Evolutionary conservation across 2,329 filamentous ascomycete species (phyloP), one percentile per base, ranked within the genome.

Genomic region (Ceratocystis smalleyi): DNA sequence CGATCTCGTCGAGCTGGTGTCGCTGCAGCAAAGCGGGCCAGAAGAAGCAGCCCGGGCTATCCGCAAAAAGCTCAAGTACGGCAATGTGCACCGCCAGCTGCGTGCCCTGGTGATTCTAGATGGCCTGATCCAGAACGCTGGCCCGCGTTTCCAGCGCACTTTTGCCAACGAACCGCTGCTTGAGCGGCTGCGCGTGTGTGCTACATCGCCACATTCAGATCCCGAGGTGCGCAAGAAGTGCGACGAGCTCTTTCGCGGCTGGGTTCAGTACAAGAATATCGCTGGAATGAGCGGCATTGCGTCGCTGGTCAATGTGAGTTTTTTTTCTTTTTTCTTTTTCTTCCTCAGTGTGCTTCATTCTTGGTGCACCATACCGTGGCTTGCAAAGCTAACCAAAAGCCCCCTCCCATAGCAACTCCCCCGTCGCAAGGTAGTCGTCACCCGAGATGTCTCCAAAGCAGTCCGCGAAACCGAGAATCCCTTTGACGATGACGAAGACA

Each of bases 11-110:
- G 94, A 99, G 74, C 90, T 94, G 65, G 89, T 99, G 72, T 87
- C 88, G 69, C 84, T 99, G 66, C 94, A 99, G 75, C 81, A 82
- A 30, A 88, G 88, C 5, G 94, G 94, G 0, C 90, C 94, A 1
- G 82, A 84, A 12, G 94, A 99, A 77, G 91, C 91, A 66, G 90
- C 92, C 63, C 84, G 94, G 71, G 91, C 94, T 59, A 83, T 99
- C 70, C 85, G 94, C 67, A 99, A 99, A 82, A 97, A 97, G 78
- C 83, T 99, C 81, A 99, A 99, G 77, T 97, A 99, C 75, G 94
- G 94, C 70, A 95, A 85, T 71, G 81, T 89, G n/a, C 92, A 97
- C 74, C 87, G 91, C 61, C 94, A 99, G 74, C 80, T 97, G 43
- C 84, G 94, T 66, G 88, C 94, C 43, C 81, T 99, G 24, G 87